Base-by-base conservation (phyloP, 2,329 filamentous ascomycete species). In the Ambrosiella cleistominuta region DNA sequence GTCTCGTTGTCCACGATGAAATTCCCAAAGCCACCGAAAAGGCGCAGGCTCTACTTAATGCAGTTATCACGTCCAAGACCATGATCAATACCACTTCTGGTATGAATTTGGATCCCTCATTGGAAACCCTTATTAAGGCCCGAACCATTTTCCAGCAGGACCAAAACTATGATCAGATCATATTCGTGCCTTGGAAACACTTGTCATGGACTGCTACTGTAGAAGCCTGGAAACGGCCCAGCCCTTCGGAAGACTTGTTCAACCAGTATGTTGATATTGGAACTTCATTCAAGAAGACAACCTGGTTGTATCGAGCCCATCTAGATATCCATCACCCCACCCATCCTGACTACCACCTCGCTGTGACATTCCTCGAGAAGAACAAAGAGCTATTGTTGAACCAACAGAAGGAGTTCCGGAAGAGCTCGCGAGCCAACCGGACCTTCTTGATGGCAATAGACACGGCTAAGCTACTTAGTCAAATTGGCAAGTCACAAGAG, bases 261-360 rank as follows among this genome's bases (percentile, higher is more conserved):
- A 75, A 81, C 59, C 66, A 70, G 0, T 80, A 81, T 61, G 69
- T 76, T 42, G 69, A 71, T 3, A 74, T 74, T 19, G 66, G 71
- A 54, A 69, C 68, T 13, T 66, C 75, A 13, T 62, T 66, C 4
- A 64, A 40, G 8, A 42, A 64, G 27, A 66, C 69, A 1, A 65
- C 74, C 42, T 64, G 65, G 7, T 65, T 79, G 7, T 74, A 78
- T 54, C 69, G 70, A 38, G 78, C 78, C 0, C 79, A 81, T 62
- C 68, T 82, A 2, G 70, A 75, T 36, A 69, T 82, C 1, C 70
- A 77, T 59, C 78, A 81, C 63, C 79, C 79, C 0, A 74, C 73
- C 0, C 68, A 69, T 1, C 78, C 79, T 0, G 70, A 72, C 35
- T 70, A 74, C 19, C 65, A 68, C 1, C 70, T 70, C 1, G 79